phyloP scores from a whole-genome alignment of 148 eudicot genomes.

The Pouteria glomerata region DNA sequence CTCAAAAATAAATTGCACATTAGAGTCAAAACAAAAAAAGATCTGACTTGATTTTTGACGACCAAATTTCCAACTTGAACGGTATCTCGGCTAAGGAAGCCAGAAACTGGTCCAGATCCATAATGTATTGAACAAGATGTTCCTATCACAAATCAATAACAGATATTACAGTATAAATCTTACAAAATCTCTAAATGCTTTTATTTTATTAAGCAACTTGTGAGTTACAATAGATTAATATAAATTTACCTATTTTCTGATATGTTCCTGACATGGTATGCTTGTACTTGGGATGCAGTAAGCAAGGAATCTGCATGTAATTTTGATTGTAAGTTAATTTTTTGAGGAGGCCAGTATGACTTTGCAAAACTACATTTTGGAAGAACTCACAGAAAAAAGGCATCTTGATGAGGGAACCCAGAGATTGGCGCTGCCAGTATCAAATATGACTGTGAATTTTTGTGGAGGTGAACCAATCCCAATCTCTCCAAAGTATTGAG shows the following conservation, averaged over 20 bases:
- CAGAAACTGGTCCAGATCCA: conserved; percentile 73
- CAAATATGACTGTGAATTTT: conserved; percentile 75
- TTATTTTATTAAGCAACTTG: no score
- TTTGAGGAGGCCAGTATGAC: not conserved
- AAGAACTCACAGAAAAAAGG: conserved; percentile 67
- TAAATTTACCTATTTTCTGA: conserved; percentile 48
- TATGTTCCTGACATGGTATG: conserved; percentile 62
- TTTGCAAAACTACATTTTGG: not conserved
- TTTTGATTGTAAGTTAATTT: not conserved
- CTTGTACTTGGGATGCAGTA: conserved; percentile 64
- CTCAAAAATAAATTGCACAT: not conserved
- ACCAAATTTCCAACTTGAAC: conserved; percentile 58
- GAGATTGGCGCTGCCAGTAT: conserved; percentile 87
- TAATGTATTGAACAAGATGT: conserved; percentile 44
- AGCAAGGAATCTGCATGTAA: conserved; percentile 72
- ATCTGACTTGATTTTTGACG: conserved; percentile 65
- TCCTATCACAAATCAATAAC: conserved; percentile 31
- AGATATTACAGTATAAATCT: not conserved
- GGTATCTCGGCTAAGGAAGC: conserved; percentile 71
- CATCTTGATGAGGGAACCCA: conserved; percentile 97
- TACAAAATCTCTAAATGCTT: no score
- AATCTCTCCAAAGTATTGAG: conserved; percentile 89
- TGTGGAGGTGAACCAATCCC: conserved; percentile 87
- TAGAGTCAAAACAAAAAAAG: not conserved
- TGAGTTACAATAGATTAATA: not conserved